phyloP scores from a whole-genome alignment of 164 flowering plant species.

The Umbellularia californica region DNA sequence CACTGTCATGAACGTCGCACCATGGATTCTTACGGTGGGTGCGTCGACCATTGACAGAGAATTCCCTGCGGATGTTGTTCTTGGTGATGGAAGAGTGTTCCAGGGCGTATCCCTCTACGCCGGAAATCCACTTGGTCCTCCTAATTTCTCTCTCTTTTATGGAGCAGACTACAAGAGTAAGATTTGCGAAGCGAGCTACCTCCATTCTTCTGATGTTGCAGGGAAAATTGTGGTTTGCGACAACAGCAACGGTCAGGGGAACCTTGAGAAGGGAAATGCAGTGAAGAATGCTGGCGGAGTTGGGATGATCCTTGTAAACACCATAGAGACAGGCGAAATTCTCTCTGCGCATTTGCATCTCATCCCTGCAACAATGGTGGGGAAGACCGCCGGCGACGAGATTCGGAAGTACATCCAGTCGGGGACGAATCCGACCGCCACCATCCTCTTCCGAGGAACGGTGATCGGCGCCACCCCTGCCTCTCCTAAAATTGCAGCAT shows the following conservation, averaged over 20 bases:
- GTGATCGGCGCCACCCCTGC: slow-evolving; percentile 54
- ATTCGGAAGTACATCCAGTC: slow-evolving; percentile 43
- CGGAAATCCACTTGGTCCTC: slow-evolving; percentile 36
- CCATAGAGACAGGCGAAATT: slow-evolving; percentile 55
- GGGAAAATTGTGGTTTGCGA: slow-evolving; percentile 88
- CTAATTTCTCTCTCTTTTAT: slow-evolving; percentile 30
- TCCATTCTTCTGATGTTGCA: slow-evolving; percentile 42
- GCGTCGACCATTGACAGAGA: slow-evolving; percentile 87
- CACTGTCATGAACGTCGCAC: slow-evolving; percentile 79
- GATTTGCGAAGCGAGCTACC: slow-evolving; percentile 36
- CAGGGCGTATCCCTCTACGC: slow-evolving; percentile 69
- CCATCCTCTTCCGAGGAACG: slow-evolving; percentile 66
- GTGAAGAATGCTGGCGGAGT: slow-evolving; percentile 77
- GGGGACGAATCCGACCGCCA: slow-evolving; percentile 47
- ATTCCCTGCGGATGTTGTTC: slow-evolving; percentile 73
- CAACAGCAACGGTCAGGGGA: slow-evolving; percentile 71
- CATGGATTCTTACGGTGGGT: slow-evolving; percentile 91
- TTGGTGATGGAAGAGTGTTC: slow-evolving; percentile 64
- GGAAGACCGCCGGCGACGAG: slow-evolving; percentile 46
- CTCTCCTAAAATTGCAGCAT: slow-evolving; percentile 79
- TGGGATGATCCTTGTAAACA: slow-evolving; percentile 78
- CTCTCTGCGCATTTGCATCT: slow-evolving; percentile 74
- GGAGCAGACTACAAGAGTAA: slow-evolving; percentile 48
- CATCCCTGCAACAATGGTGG: slow-evolving; percentile 76
- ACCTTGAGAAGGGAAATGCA: slow-evolving; percentile 74